phyloP scores from a whole-genome alignment of 495 filamentous ascomycete genomes.

The Penicillium taxi region DNA sequence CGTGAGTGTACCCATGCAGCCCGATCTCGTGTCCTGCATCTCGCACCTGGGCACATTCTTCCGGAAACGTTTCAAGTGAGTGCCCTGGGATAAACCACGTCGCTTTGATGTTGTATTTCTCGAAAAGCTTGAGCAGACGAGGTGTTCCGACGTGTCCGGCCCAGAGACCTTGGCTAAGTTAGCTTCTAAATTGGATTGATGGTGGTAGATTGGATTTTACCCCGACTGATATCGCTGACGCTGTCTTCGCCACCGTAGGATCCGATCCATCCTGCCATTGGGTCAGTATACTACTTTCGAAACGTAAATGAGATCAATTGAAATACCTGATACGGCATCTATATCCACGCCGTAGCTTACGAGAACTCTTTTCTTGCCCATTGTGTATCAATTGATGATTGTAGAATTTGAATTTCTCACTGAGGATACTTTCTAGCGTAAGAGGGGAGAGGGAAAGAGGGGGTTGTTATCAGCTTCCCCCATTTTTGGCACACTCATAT shows the following conservation, averaged over 20 bases:
- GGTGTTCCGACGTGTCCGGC: conserved; percentile 66
- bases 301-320: too few relatives aligned
- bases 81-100: conserved; percentile 83
- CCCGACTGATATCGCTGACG: conserved; percentile 58
- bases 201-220: too few relatives aligned
- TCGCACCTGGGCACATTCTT: conserved; percentile 64
- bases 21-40: conserved; percentile 76
- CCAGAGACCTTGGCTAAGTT: conserved; percentile 47
- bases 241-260: conserved; percentile 67
- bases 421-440: too few relatives aligned
- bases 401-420: not conserved
- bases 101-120: conserved; percentile 73
- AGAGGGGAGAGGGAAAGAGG: conserved; percentile 1
- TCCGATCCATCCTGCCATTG: conserved; percentile 66
- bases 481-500: conserved; percentile 1
- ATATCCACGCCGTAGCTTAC: conserved; percentile 54
- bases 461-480: conserved; percentile 2
- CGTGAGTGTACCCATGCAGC: conserved; percentile 66
- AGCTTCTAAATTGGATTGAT: not conserved
- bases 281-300: too few relatives aligned
- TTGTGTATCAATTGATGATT: conserved; percentile 14
- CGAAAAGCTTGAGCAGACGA: conserved; percentile 65
- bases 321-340: conserved; percentile 64
- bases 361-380: conserved; percentile 56
- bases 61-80: conserved; percentile 69